Base-by-base conservation (phyloP, 441 rosid species). In the Mallotus repandus region DNA sequence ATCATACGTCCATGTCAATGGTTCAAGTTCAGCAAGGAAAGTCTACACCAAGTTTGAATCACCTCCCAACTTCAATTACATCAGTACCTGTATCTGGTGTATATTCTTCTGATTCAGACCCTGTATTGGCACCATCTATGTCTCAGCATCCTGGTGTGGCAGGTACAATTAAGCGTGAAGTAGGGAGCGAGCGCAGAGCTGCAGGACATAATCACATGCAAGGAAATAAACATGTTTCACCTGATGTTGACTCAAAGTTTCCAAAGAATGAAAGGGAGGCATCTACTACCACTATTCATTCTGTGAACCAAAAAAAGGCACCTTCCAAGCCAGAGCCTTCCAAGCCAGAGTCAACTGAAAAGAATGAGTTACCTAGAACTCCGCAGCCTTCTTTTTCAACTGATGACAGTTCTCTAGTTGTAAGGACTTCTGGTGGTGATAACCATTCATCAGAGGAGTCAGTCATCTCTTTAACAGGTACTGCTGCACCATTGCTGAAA, bases 81-180 rank as follows among this genome's bases (percentile, higher is more conserved):
- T 53, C 76, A 35, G 61, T 79, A 49, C 71, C 83, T 43, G 79
- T 60, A 32, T 79, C 87, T 74, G 86, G 77, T 54, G 80, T 77
- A 66, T 71, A 61, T 66, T 74, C 86, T 63, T 78, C 82, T 68
- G 81, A 79, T 69, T 84, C 85, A 70, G 88, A 86, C 53, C 81
- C 83, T 67, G 78, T 85, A 61, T 64, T 72, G 68, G 79, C 79
- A n/a, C 79, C 83, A 29, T 74, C 84, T 38, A 63, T 53, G 77
- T 61, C 79, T 2, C 41, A 48, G 29, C 74, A 68, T 52, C 72
- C 76, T 69, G 86, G 75, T 81, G 73, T 79, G 38, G 67, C 69
- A 68, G 83, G 76, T 66, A 61, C 78, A 72, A 74, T 79, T 22
- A 71, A 77, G 74, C 38, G 9, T 48, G 86, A 83, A 71, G 74